Base-by-base conservation (phyloP, 345 rosid genomes). In the Trapa bicornis region DNA sequence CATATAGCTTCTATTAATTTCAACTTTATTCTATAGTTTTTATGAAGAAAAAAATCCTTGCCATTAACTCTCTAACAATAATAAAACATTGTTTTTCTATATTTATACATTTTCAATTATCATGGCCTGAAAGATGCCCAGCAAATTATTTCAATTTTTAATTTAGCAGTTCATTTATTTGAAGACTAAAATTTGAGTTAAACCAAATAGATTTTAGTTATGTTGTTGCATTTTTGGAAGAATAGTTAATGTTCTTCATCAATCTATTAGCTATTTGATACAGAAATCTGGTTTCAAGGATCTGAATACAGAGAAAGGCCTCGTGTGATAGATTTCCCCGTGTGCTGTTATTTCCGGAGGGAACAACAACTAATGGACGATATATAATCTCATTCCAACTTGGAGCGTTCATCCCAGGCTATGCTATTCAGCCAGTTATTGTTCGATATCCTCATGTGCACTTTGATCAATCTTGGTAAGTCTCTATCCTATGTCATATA, bases 221-320 rank as follows among this genome's bases (percentile, higher is more conserved):
- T 11, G 32, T 11, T 17, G 42, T 42, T 16, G 76, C 58, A 36
- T 56, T 36, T 39, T 67, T 52, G 66, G 67, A 70, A 70, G 64
- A 63, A 66, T 72, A 75, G 77, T 83, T 70, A 77, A 75, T 77
- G 68, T 69, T 78, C 81, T 84, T 75, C 81, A 78, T 80, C 80
- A 75, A 72, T 77, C 72, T 88, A 75, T 82, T 71, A 82, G 89
- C 86, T 83, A 81, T 91, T 84, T 94, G 99, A 94, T 94, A 94
- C 87, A 90, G 88, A 94, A 82, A 76, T 80, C 73, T 94, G 75
- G 79, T 94, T 94, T 91, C 86, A 79, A 86, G 99, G 91, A 79
- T 85, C 80, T 94, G 76, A 88, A 91, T 87, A 85, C 96, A 94
- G 99, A 94, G 91, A 94, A 89, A 91, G 84, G 99, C 91, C 73